Evolutionary conservation across 257 asterid genomes (phyloP).

Genomic region (Penstemon davidsonii): DNA sequence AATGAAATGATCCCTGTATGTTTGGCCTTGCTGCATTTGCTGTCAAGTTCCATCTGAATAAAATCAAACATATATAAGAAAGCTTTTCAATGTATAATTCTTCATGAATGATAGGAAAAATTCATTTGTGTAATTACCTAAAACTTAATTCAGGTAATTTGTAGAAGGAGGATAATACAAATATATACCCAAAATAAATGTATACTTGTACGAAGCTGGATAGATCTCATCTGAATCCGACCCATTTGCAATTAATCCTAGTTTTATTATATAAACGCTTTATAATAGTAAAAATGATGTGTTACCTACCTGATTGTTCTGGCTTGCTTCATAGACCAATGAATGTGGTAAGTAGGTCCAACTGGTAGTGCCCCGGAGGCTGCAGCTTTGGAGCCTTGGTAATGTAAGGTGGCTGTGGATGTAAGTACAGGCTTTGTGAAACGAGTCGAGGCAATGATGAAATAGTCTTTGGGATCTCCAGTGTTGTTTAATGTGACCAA

Average conservation of each 20-base stretch:
- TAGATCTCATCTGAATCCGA: too few species aligned
- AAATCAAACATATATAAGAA: too few species aligned
- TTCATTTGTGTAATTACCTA: too few species aligned
- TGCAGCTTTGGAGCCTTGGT: constrained; percentile 42
- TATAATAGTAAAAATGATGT: too few species aligned
- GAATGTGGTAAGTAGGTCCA: constrained; percentile 46
- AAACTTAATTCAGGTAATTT: not conserved
- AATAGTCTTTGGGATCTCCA: constrained; percentile 37
- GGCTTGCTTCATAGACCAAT: constrained; percentile 88
- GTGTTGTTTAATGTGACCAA: constrained; percentile 38
- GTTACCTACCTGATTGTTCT: constrained; percentile 55
- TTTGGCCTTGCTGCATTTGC: constrained; percentile 92
- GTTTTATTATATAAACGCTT: too few species aligned
- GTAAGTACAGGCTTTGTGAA: constrained; percentile 53
- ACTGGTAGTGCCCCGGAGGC: constrained; percentile 49
- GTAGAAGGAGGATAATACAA: too few species aligned
- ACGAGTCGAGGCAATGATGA: constrained; percentile 64
- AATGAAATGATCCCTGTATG: constrained; percentile 81
- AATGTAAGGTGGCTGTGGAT: constrained; percentile 53
- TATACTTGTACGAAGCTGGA: too few species aligned
- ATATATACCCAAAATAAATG: too few species aligned
- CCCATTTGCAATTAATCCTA: too few species aligned
- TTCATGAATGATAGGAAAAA: too few species aligned
- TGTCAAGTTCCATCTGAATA: constrained; percentile 64
- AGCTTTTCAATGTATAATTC: too few species aligned